Percentiles rank a stretch among this genome's conserved stretches.
These are phyloP conservation scores for Ustilago lituana DNA, from an alignment of 1,284 basidiomycete genomes.

Conservation along the genomic window DNA sequence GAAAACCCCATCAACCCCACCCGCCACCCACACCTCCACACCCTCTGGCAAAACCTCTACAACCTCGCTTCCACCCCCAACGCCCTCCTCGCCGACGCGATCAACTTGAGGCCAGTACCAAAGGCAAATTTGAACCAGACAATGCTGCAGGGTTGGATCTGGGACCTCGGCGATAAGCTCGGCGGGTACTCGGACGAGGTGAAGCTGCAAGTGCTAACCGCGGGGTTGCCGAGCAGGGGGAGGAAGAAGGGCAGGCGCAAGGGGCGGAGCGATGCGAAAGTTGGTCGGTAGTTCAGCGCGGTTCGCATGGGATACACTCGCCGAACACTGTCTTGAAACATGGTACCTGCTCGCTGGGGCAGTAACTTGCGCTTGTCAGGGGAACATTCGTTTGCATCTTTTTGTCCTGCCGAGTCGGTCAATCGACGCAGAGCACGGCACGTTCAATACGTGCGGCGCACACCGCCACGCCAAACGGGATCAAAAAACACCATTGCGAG, in stretches of 20 bases:
- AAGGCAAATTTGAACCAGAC: constrained; percentile 23
- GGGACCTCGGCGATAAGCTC: constrained; percentile 25
- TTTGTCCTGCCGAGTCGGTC: no score
- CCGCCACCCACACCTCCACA: constrained; percentile 20
- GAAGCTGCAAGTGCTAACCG: constrained; percentile 20
- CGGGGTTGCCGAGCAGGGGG: background rate
- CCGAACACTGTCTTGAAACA: no score
- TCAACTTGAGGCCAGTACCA: constrained; percentile 11
- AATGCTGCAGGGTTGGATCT: constrained; percentile 16
- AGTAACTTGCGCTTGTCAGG: no score
- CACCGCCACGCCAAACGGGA: no score
- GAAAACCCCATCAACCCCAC: constrained; percentile 34
- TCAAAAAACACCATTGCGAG: no score
- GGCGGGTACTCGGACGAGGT: constrained; percentile 18
- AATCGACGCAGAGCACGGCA: no score
- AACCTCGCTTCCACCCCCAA: constrained; percentile 1
- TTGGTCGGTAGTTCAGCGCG: no score
- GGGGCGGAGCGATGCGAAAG: no score
- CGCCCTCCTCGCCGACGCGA: constrained; percentile 11
- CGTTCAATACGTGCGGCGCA: no score
- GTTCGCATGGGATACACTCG: no score
- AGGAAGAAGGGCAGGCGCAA: background rate
- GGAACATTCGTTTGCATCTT: no score
- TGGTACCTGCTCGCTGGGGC: no score
- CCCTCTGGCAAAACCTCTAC: constrained; percentile 17